phyloP scores from a whole-genome alignment of 179 eudicot species.

The Drosera spatulata region DNA sequence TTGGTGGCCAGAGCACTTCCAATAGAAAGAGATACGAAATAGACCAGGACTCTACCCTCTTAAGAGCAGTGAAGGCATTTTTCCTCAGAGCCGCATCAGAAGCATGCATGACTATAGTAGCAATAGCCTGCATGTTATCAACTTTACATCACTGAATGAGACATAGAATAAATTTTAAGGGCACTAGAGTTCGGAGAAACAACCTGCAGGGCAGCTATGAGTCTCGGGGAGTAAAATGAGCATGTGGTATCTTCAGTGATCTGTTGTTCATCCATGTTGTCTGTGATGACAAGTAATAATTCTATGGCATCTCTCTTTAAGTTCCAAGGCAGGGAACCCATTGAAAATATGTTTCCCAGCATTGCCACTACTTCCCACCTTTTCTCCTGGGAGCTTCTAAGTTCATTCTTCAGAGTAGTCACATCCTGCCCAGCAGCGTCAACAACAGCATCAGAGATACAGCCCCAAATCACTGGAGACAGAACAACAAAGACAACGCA shows the following conservation, averaged over 20 bases:
- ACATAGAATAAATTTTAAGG: neutral
- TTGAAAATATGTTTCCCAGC: conserved; percentile 41
- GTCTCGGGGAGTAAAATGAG: conserved; percentile 26
- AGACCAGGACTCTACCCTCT: conserved; percentile 42
- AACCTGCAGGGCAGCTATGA: conserved; percentile 72
- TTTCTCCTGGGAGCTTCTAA: conserved; percentile 37
- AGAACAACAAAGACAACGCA: neutral
- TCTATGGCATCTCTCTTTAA: conserved; percentile 52
- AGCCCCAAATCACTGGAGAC: conserved; percentile 74
- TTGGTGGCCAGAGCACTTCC: too few species aligned
- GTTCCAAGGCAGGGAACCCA: conserved; percentile 47
- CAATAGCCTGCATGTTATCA: conserved; percentile 51
- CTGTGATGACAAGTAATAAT: conserved; percentile 54
- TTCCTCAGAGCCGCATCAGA: conserved; percentile 58
- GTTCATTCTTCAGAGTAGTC: conserved; percentile 36
- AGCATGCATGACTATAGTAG: conserved; percentile 57
- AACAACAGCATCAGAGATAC: conserved; percentile 39
- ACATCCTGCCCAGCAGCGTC: conserved; percentile 51
- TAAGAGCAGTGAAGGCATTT: conserved; percentile 58
- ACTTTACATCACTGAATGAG: conserved; percentile 16
- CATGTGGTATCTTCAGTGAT: conserved; percentile 24
- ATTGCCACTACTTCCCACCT: conserved; percentile 73
- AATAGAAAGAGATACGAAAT: neutral
- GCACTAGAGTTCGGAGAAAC: conserved; percentile 7
- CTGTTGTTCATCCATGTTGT: conserved; percentile 18